These are phyloP conservation scores for Rhypophila decipiens DNA, from an alignment of 495 filamentous ascomycete genomes.

Conservation along the genomic window DNA sequence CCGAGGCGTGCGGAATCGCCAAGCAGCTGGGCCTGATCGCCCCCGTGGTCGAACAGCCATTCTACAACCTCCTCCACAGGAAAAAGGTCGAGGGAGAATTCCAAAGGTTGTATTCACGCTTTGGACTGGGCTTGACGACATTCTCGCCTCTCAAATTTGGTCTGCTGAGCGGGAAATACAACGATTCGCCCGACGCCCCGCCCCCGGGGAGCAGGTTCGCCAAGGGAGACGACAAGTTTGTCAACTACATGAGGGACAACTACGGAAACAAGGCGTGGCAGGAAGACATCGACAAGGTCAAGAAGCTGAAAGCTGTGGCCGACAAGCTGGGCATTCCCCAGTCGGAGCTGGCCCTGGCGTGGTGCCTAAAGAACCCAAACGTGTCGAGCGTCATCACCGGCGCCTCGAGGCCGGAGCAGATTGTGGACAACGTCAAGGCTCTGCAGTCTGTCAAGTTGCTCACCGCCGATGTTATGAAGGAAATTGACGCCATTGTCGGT, in stretches of 20 bases:
- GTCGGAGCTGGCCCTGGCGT: constrained; percentile 59
- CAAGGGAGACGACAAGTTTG: constrained; percentile 27
- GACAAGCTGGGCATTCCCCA: constrained; percentile 57
- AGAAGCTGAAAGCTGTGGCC: constrained; percentile 49
- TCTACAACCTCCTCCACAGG: constrained; percentile 52
- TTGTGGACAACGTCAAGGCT: constrained; percentile 57
- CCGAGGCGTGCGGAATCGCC: constrained; percentile 47
- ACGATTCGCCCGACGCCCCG: constrained; percentile 47
- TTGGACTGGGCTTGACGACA: constrained; percentile 61
- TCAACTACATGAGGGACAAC: constrained; percentile 29
- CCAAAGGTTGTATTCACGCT: constrained; percentile 53
- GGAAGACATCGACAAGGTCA: constrained; percentile 30
- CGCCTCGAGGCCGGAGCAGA: constrained; percentile 61
- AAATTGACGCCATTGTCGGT: constrained; percentile 53
- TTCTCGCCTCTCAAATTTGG: constrained; percentile 64
- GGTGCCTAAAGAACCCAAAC: constrained; percentile 66
- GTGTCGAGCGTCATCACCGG: constrained; percentile 65
- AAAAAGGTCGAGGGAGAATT: constrained; percentile 58
- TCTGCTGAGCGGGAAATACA: constrained; percentile 71
- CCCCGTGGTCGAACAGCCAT: constrained; percentile 52
- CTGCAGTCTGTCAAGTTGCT: constrained; percentile 53
- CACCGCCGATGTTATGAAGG: constrained; percentile 57
- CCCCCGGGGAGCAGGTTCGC: constrained; percentile 45
- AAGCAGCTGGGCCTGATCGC: constrained; percentile 53
- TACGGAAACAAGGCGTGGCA: constrained; percentile 24